phyloP scores from a whole-genome alignment of 179 eudicot genomes.

The Nepenthes alata region DNA sequence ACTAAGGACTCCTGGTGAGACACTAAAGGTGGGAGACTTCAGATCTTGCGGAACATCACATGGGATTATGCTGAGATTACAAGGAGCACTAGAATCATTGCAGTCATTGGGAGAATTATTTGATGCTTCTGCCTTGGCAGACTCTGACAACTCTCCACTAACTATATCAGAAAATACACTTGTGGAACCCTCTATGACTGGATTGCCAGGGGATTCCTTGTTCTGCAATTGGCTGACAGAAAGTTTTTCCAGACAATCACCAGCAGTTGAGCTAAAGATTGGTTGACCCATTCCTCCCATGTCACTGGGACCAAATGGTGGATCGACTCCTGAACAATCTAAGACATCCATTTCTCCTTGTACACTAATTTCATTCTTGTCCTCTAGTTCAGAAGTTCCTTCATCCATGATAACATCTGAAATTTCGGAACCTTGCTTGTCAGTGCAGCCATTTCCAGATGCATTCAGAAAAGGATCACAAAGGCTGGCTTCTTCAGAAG shows the following conservation, averaged over 20 bases:
- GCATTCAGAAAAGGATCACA: conserved; percentile 3
- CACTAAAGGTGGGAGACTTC: conserved; percentile 67
- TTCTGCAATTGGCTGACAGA: conserved; percentile 6
- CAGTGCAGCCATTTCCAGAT: conserved; percentile 14
- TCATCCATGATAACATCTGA: conserved; percentile 77
- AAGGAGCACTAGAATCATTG: conserved; percentile 18
- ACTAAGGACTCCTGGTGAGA: conserved; percentile 56
- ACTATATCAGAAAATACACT: conserved; percentile 6
- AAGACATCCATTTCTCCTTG: conserved; percentile 6
- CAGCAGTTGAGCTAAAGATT: background rate
- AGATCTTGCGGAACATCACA: conserved; percentile 41
- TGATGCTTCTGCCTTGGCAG: conserved; percentile 8
- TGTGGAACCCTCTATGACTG: conserved; percentile 11
- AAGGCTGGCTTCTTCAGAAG: conserved; percentile 7
- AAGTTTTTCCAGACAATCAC: conserved; percentile 2
- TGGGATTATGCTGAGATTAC: conserved; percentile 22
- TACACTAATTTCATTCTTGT: conserved; percentile 16
- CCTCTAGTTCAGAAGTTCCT: conserved; percentile 38
- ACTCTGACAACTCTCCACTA: conserved; percentile 8
- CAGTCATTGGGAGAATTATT: conserved; percentile 14
- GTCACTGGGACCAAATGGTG: conserved; percentile 7
- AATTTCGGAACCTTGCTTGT: conserved; percentile 31
- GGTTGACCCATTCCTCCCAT: background rate
- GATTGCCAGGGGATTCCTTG: conserved; percentile 20
- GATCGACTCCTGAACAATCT: conserved; percentile 4